Percentiles rank a stretch among this genome's conserved stretches.
Evolutionary conservation across 2,329 filamentous ascomycete species (phyloP).

Genomic region (Domatiomyces catenatus): DNA sequence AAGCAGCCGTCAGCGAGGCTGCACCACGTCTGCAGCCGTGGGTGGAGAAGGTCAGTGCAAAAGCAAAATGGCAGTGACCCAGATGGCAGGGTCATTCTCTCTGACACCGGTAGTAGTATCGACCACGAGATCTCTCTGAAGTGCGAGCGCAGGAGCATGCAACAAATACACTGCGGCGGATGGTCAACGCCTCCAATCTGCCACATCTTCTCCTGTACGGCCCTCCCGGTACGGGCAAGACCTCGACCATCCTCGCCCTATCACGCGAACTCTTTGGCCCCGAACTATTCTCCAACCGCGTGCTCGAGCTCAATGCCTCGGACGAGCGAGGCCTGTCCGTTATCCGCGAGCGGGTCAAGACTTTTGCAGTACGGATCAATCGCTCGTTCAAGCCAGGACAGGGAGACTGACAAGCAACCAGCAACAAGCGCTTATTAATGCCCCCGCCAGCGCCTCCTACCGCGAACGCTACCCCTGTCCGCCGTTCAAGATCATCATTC

Average conservation of each 20-base stretch:
- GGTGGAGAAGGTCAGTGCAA: conserved; percentile 64
- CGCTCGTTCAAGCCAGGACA: background rate
- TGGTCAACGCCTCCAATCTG: conserved; percentile 86
- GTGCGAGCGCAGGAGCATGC: conserved; percentile 97
- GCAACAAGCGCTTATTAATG: conserved; percentile 11
- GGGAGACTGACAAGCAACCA: background rate
- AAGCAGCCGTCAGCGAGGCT: conserved; percentile 48
- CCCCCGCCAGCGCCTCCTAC: conserved; percentile 28
- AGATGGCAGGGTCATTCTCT: background rate
- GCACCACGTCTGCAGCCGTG: conserved; percentile 64
- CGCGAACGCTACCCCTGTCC: conserved; percentile 64
- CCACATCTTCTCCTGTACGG: conserved; percentile 99
- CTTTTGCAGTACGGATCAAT: conserved; percentile 55
- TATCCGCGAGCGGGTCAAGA: conserved; percentile 93
- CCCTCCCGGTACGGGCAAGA: conserved; percentile 93
- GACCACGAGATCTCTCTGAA: conserved; percentile 84
- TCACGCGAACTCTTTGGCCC: conserved; percentile 96
- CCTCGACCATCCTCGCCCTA: conserved; percentile 88
- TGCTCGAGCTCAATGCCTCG: conserved; percentile 98
- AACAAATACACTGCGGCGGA: conserved; percentile 78
- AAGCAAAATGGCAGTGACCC: background rate
- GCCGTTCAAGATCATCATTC: conserved; percentile 96
- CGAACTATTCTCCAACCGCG: conserved; percentile 77
- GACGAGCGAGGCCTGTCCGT: conserved; percentile 97
- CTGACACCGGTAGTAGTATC: conserved; percentile 37